phyloP scores from a whole-genome alignment of 2,329 filamentous ascomycete species.

The Saccharata proteae region DNA sequence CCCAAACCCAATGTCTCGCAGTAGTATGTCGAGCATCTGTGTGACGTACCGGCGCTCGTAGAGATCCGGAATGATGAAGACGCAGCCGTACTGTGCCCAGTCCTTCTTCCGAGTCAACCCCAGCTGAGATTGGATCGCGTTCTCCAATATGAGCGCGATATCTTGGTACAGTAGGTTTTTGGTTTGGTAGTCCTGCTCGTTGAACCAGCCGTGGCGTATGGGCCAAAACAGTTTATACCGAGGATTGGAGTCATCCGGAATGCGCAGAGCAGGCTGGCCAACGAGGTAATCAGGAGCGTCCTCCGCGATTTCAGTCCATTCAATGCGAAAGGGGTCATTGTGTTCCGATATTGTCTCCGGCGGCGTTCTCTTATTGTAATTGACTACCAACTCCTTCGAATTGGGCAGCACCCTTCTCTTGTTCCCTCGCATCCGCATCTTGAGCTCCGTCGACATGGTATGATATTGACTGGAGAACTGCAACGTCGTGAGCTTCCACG shows the following conservation, averaged over 20 bases:
- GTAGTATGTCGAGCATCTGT: constrained; percentile 68
- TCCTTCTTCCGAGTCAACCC: constrained; percentile 65
- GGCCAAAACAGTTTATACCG: constrained; percentile 93
- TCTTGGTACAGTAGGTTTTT: constrained; percentile 75
- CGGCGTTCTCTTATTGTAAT: constrained; percentile 77
- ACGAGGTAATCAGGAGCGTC: constrained; percentile 68
- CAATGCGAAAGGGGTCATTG: constrained; percentile 85
- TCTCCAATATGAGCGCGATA: constrained; percentile 74
- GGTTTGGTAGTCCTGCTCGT: constrained; percentile 76
- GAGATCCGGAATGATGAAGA: constrained; percentile 93
- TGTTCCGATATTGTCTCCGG: constrained; percentile 85
- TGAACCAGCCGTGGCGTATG: constrained; percentile 72
- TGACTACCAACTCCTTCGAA: constrained; percentile 88
- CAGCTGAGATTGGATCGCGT: constrained; percentile 75
- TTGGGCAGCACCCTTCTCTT: constrained; percentile 95
- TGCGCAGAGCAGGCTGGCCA: constrained; percentile 68
- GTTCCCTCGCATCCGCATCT: constrained; percentile 80
- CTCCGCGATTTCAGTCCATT: constrained; percentile 76
- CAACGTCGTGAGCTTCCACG: too few species aligned
- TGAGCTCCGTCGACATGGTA: constrained; percentile 75
- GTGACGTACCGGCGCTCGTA: constrained; percentile 93
- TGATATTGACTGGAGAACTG: constrained; percentile 56
- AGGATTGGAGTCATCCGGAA: constrained; percentile 79
- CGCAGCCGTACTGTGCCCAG: constrained; percentile 84
- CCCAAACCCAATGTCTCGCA: constrained; percentile 81